phyloP scores from a whole-genome alignment of 345 rosid genomes.

The Murraya koenigii region DNA sequence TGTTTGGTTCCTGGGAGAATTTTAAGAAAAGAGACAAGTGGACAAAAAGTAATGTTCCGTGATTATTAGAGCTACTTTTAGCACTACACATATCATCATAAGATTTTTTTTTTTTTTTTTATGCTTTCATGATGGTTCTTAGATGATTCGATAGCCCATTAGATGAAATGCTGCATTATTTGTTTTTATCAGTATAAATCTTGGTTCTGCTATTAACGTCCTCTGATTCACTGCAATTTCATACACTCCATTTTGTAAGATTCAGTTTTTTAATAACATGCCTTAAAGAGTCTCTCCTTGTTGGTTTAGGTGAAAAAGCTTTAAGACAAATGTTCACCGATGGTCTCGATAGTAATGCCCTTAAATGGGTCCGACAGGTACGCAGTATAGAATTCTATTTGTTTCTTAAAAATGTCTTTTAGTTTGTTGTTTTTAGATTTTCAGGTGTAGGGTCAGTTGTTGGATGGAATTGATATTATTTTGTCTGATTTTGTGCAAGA shows the following conservation, averaged over 20 bases:
- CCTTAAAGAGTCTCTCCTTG: not conserved
- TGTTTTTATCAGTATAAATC: not conserved
- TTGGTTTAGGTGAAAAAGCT: conserved; percentile 20
- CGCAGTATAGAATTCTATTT: not conserved
- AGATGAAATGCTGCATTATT: not conserved
- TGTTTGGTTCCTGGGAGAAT: conserved; percentile 5
- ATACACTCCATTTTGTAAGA: not conserved
- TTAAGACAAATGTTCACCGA: conserved; percentile 38
- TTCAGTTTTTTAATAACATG: not conserved
- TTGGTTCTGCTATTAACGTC: not conserved
- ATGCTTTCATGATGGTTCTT: not conserved
- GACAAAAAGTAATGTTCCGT: not conserved
- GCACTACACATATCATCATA: not conserved
- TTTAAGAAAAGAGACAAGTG: not conserved
- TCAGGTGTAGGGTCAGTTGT: not conserved
- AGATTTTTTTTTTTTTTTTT: not conserved
- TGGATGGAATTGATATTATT: conserved; percentile 7
- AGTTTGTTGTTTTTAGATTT: not conserved
- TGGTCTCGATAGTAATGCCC: conserved; percentile 36
- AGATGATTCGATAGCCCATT: not conserved
- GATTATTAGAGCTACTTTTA: not conserved
- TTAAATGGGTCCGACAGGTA: conserved; percentile 52
- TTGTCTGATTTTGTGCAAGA: conserved; percentile 22
- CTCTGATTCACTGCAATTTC: not conserved
- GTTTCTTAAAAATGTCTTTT: not conserved